These are phyloP conservation scores for Rhypophila decipiens DNA, from an alignment of 495 filamentous ascomycete species.

Conservation along the genomic window DNA sequence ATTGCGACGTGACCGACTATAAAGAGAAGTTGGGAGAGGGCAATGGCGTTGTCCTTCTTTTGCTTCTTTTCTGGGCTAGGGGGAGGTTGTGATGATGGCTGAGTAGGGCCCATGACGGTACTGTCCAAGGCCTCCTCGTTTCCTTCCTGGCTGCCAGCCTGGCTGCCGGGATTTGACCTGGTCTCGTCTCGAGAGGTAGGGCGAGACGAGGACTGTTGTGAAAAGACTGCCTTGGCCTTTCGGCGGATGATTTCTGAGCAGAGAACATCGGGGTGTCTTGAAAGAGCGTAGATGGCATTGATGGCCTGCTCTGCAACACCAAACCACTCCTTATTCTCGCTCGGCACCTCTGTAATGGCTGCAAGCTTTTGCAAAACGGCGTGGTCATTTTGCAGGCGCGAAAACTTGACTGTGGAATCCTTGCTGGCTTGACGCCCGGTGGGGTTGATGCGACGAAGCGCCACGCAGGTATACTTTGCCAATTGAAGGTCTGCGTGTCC, in stretches of 20 bases:
- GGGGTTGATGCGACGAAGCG: constrained; percentile 83
- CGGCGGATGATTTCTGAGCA: constrained; percentile 87
- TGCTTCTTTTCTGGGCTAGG: constrained; percentile 34
- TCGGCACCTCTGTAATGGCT: constrained; percentile 73
- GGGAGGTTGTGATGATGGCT: constrained; percentile 22
- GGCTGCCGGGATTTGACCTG: constrained; percentile 18
- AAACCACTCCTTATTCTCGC: constrained; percentile 92
- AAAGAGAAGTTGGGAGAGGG: constrained; percentile 86
- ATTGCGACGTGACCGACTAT: constrained; percentile 95
- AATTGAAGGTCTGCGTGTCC: constrained; percentile 79
- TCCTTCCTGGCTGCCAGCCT: constrained; percentile 16
- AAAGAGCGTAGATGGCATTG: constrained; percentile 88
- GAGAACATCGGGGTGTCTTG: constrained; percentile 88
- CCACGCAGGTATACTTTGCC: constrained; percentile 91
- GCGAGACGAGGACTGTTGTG: constrained; percentile 22
- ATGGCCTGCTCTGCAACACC: constrained; percentile 97
- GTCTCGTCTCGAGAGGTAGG: constrained; percentile 36
- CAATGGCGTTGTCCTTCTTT: constrained; percentile 59
- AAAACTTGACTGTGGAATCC: constrained; percentile 57
- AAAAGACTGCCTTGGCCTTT: constrained; percentile 80
- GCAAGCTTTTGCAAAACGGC: constrained; percentile 74
- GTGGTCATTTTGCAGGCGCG: constrained; percentile 86
- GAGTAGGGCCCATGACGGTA: constrained; percentile 24
- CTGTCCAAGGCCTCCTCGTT: constrained; percentile 27
- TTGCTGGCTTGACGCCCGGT: constrained; percentile 72